Evolutionary conservation across 345 rosid species (phyloP).

Genomic region (Noccaea bulbosa): DNA sequence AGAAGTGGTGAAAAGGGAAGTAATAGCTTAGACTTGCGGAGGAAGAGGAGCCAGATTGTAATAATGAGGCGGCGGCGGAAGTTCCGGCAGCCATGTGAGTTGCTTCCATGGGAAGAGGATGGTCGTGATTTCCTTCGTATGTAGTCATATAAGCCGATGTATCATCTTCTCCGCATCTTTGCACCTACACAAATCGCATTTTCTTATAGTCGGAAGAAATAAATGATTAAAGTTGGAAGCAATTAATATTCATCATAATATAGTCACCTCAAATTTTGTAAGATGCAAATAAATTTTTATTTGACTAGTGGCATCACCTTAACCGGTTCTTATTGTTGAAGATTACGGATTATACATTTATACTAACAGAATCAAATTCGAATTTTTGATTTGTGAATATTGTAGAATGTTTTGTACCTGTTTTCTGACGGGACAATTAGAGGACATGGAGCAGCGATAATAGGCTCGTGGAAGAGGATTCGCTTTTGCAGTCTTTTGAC

Average conservation of each 20-base stretch:
- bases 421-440: slow-evolving; percentile 82
- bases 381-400: background rate
- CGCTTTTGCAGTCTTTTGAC: slow-evolving; percentile 87
- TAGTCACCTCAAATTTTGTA: background rate
- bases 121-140: slow-evolving; percentile 53
- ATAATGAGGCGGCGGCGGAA: slow-evolving; percentile 50
- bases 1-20: slow-evolving; percentile 45
- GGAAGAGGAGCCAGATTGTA: slow-evolving; percentile 48
- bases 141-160: slow-evolving; percentile 45
- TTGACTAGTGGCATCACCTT: background rate
- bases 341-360: too few relatives aligned
- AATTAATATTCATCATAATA: too few relatives aligned
- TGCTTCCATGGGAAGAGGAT: slow-evolving; percentile 51
- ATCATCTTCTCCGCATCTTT: slow-evolving; percentile 48
- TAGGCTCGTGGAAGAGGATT: slow-evolving; percentile 97
- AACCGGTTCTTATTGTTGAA: too few relatives aligned
- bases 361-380: background rate
- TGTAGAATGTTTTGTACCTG: slow-evolving; percentile 54
- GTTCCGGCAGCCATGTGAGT: slow-evolving; percentile 53
- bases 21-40: slow-evolving; percentile 30
- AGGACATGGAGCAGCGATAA: slow-evolving; percentile 76
- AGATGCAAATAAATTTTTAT: background rate
- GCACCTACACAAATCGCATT: slow-evolving; percentile 39
- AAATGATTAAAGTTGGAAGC: too few relatives aligned
- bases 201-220: too few relatives aligned